Percentiles rank a stretch among this genome's conserved stretches.
phyloP scores from a whole-genome alignment of 495 filamentous ascomycete species.

The Hyaloscypha finlandica region DNA sequence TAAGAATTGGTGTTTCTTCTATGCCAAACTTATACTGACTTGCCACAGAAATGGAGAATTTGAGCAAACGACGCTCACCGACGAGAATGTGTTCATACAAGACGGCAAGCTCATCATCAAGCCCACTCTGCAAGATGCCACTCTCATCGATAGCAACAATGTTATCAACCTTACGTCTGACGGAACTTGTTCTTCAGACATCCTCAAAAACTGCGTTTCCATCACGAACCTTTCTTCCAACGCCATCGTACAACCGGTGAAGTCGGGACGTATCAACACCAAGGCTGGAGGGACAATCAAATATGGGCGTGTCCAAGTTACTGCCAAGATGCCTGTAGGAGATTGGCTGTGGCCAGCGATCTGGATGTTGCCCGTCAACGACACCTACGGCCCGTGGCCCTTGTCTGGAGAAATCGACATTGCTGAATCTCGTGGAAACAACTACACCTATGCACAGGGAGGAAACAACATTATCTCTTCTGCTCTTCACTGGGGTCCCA shows the following conservation, averaged over 20 bases:
- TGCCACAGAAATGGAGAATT: constrained; percentile 74
- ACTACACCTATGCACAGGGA: constrained; percentile 69
- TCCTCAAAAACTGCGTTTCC: constrained; percentile 59
- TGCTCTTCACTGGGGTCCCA: constrained; percentile 78
- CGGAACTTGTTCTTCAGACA: constrained; percentile 63
- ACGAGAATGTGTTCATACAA: constrained; percentile 73
- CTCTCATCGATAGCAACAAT: constrained; percentile 60
- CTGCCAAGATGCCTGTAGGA: constrained; percentile 69
- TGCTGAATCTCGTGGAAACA: constrained; percentile 76
- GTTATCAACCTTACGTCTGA: constrained; percentile 65
- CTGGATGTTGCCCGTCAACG: constrained; percentile 81
- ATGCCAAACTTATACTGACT: constrained; percentile 24
- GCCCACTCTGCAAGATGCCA: constrained; percentile 71
- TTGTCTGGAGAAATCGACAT: constrained; percentile 87
- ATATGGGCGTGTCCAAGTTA: constrained; percentile 81
- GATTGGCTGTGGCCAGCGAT: constrained; percentile 93
- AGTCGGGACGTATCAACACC: constrained; percentile 76
- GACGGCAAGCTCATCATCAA: constrained; percentile 71
- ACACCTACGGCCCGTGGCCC: constrained; percentile 77
- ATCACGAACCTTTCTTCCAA: constrained; percentile 66
- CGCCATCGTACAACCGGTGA: constrained; percentile 75
- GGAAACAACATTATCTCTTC: constrained; percentile 84
- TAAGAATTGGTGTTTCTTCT: constrained; percentile 44
- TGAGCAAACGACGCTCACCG: constrained; percentile 66
- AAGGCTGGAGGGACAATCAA: constrained; percentile 68